These are phyloP conservation scores for Marasmius oreades DNA, from an alignment of 1,284 basidiomycete species.

Conservation along the genomic window DNA sequence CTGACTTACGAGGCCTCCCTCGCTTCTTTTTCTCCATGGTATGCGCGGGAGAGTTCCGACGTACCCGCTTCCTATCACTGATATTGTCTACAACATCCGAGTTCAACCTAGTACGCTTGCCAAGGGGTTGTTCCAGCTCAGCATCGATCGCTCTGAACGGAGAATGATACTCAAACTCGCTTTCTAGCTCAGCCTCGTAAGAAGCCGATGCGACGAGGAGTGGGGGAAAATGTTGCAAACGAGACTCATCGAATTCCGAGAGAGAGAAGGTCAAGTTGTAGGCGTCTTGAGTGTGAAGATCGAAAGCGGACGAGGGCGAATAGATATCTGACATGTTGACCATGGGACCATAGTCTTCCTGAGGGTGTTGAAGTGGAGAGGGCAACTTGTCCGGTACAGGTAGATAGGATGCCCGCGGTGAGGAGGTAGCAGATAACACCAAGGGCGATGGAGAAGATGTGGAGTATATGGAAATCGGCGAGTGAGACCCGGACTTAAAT, in stretches of 20 bases:
- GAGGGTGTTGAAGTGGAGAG: not conserved
- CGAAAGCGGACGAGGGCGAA: not conserved
- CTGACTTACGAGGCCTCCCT: not conserved
- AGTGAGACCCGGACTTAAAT: not conserved
- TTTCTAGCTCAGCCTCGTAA: not conserved
- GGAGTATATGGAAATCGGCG: not conserved
- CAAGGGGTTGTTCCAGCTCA: not conserved
- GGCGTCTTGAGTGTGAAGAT: not conserved
- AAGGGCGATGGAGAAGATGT: not conserved
- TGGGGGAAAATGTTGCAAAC: too few relatives aligned
- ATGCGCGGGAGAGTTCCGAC: not conserved
- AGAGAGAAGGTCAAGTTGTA: not conserved
- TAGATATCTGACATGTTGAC: slow-evolving; percentile 4
- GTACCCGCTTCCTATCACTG: not conserved
- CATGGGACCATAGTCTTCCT: not conserved
- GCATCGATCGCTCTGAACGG: not conserved
- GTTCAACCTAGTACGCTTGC: not conserved
- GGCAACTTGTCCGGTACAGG: not conserved
- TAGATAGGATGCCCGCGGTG: not conserved
- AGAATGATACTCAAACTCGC: not conserved
- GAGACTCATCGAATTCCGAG: not conserved
- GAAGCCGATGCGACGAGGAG: not conserved
- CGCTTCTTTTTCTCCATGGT: not conserved
- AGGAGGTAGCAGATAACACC: not conserved
- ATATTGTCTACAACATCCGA: not conserved